Conservation (phyloP, 495 filamentous ascomycete species). For the Chlorociboria aeruginascens region DNA sequence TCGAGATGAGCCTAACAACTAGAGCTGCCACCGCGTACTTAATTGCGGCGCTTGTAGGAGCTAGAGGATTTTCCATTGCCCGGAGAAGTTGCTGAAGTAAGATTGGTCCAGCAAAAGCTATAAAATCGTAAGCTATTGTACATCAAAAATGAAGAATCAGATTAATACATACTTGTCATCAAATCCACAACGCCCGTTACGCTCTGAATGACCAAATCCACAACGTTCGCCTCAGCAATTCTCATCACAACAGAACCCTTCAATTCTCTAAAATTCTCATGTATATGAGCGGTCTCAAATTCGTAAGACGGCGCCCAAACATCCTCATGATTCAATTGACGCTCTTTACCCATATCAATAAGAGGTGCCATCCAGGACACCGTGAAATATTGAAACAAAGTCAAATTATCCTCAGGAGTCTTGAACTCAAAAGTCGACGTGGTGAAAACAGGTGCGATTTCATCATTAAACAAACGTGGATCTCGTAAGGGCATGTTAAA, state of each 20-base stretch:
- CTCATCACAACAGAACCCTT: constrained; percentile 55
- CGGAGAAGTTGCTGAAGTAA: constrained; percentile 60
- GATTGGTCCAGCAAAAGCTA: constrained; percentile 46
- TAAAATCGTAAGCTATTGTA: constrained; percentile 19
- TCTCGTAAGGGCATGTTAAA: constrained; percentile 63
- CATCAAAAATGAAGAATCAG: background rate
- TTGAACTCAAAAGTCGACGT: constrained; percentile 45
- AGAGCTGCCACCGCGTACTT: constrained; percentile 55
- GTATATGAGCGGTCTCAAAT: constrained; percentile 62
- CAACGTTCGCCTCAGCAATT: constrained; percentile 59
- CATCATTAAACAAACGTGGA: constrained; percentile 38
- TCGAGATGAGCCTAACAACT: constrained; percentile 42
- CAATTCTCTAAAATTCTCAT: constrained; percentile 61
- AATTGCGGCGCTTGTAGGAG: constrained; percentile 42
- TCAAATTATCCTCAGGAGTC: constrained; percentile 74
- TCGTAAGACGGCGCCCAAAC: constrained; percentile 67
- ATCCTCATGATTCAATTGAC: constrained; percentile 61
- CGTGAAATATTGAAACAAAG: constrained; percentile 68
- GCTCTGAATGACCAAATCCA: constrained; percentile 60
- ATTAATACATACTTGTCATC: constrained; percentile 30
- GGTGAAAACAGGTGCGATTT: constrained; percentile 47
- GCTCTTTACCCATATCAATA: constrained; percentile 46
- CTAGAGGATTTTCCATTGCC: constrained; percentile 44
- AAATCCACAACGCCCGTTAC: constrained; percentile 48
- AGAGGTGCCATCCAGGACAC: constrained; percentile 75